Base-by-base conservation (phyloP, 352 stramenopile genomes). In the Salisapilia sapeloensis region DNA sequence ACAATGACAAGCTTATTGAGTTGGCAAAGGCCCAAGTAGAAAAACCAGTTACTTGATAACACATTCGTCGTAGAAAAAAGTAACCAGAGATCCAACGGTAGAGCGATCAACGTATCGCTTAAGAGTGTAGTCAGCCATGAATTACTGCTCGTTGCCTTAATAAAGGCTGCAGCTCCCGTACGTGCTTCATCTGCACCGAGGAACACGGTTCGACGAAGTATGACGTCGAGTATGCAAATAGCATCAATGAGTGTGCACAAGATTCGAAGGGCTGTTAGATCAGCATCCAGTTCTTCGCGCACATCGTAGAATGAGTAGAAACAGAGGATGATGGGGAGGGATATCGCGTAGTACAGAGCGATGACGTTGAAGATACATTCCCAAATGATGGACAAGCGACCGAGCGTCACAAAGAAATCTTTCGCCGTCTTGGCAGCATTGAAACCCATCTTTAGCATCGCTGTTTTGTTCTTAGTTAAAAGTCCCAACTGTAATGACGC, bases 1-100 rank as follows among this genome's bases (percentile, higher is more conserved):
- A 75, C 66, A 10, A 53, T 55, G 24, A 59, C 52, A 16, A 77
- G 39, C 31, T 82, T 79, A 48, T 78, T 78, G 17, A 64, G 39
- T 34, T 79, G 66, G 20, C 79, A 50, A 1, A 79, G 24, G 3
- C 55, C 46, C 14, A 75, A 41, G 36, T 74, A 78, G 36, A 59
- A 71, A 62, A 60, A 79, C n/a, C 46, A 42, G 10, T 63, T 33
- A 12, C 19, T 49, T 14, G 4, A 8, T 7, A n/a, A 60, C 12
- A 14, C 42, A 46, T 31, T n/a, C 2, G 42, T 31, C 4, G 37
- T 35, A 5, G 62, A 55, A 6, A 74, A 27, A 24, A 69, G 64
- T 22, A 80, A 26, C 20, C 76, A 12, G 17, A 66, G 48, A 31
- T 81, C 61, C 4, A 81, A 35, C 0, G 61, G 65, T 2, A 75